Evolutionary conservation across 2,329 filamentous ascomycete species (phyloP).

Genomic region (Alternaria gansuensis): DNA sequence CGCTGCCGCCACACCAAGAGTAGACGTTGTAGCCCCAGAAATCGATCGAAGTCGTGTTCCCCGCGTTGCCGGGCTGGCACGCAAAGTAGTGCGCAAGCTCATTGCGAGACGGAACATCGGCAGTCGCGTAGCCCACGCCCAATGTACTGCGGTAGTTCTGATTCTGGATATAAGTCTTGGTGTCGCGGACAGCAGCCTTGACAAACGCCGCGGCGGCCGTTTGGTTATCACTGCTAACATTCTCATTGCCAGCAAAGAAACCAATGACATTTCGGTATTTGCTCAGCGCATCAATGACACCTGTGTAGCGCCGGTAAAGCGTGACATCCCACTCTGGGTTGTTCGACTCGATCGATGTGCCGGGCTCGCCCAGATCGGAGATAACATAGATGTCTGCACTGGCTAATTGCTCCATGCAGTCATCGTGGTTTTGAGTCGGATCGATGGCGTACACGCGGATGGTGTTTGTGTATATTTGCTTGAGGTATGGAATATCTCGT

Average conservation of each 20-base stretch:
- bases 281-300: constrained; percentile 80
- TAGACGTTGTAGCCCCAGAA: constrained; percentile 99
- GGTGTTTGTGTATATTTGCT: constrained; percentile 79
- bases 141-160: constrained; percentile 75
- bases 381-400: constrained; percentile 94
- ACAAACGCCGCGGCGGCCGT: constrained; percentile 90
- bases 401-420: constrained; percentile 84
- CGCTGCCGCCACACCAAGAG: constrained; percentile 93
- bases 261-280: constrained; percentile 92
- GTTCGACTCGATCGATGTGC: constrained; percentile 81
- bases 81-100: constrained; percentile 93
- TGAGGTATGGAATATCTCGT: constrained; percentile 84
- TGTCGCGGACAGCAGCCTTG: constrained; percentile 95
- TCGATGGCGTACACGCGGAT: constrained; percentile 96
- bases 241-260: constrained; percentile 99
- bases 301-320: constrained; percentile 81
- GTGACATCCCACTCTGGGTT: constrained; percentile 79
- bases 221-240: constrained; percentile 86
- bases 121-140: constrained; percentile 93
- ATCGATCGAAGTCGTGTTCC: constrained; percentile 73
- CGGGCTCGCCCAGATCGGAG: constrained; percentile 71
- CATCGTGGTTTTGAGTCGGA: constrained; percentile 77
- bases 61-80: constrained; percentile 68
- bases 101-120: constrained; percentile 85
- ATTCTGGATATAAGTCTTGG: constrained; percentile 86